These are phyloP conservation scores for Polyporus tsugae DNA, from an alignment of 1,284 basidiomycete species.

Conservation along the genomic window DNA sequence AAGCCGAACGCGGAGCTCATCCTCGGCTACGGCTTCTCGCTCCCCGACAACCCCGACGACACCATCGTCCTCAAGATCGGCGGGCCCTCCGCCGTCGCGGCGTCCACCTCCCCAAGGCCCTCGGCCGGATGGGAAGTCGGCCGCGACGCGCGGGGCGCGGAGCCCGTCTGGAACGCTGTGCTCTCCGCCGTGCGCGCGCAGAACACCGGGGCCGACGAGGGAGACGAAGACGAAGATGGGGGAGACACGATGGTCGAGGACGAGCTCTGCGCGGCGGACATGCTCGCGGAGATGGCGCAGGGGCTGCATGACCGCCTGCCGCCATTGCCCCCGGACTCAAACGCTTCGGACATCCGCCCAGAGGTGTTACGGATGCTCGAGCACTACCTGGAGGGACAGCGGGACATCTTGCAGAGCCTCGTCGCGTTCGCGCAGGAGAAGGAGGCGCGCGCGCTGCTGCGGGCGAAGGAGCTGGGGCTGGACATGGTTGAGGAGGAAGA, in stretches of 20 bases:
- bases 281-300: conserved; percentile 71
- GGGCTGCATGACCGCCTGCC: conserved; percentile 63
- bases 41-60: conserved; percentile 83
- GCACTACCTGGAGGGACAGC: conserved; percentile 65
- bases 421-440: conserved; percentile 54
- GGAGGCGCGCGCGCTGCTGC: conserved; percentile 51
- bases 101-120: conserved; percentile 28
- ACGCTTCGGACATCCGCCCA: conserved; percentile 48
- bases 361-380: conserved; percentile 63
- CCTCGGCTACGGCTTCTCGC: conserved; percentile 87
- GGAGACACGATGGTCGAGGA: conserved; percentile 52
- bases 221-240: conserved; percentile 37
- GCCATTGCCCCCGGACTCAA: conserved; percentile 24
- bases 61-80: conserved; percentile 83
- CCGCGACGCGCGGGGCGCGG: conserved; percentile 59
- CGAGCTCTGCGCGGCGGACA: conserved; percentile 69
- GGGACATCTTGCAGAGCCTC: conserved; percentile 50
- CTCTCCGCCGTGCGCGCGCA: conserved; percentile 49
- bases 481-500: conserved; percentile 58
- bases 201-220: conserved; percentile 28
- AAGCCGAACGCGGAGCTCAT: conserved; percentile 90
- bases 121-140: conserved; percentile 68
- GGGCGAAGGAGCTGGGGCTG: conserved; percentile 59
- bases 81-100: conserved; percentile 42
- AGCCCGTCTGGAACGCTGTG: conserved; percentile 69